Conservation (phyloP, 1,284 basidiomycete species). For the Volvariella volvacea region DNA sequence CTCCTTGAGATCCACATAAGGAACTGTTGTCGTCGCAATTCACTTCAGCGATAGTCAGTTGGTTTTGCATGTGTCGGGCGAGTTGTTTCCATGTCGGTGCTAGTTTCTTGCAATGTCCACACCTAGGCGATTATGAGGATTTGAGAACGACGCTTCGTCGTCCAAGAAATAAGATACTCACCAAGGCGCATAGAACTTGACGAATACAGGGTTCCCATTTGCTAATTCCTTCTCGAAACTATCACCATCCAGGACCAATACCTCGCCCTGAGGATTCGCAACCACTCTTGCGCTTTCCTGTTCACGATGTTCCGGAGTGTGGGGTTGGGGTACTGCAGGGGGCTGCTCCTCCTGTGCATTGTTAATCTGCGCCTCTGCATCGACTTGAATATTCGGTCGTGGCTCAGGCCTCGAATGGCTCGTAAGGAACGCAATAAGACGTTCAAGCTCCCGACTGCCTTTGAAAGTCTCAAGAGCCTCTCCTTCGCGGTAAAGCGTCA, state of each 20-base stretch:
- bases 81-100: slow-evolving; percentile 76
- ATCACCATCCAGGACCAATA: slow-evolving; percentile 45
- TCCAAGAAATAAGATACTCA: neutral
- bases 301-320: slow-evolving; percentile 9
- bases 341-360: neutral
- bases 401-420: slow-evolving; percentile 16
- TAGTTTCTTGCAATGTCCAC: slow-evolving; percentile 88
- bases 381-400: slow-evolving; percentile 2
- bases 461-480: slow-evolving; percentile 52
- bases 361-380: neutral
- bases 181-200: slow-evolving; percentile 94
- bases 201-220: slow-evolving; percentile 59
- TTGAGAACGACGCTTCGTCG: slow-evolving; percentile 30
- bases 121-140: slow-evolving; percentile 95
- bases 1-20: slow-evolving; percentile 58
- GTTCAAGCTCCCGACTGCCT: slow-evolving; percentile 26
- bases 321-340: slow-evolving; percentile 3
- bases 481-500: slow-evolving; percentile 73
- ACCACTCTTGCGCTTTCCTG: slow-evolving; percentile 12
- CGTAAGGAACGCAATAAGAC: slow-evolving; percentile 27
- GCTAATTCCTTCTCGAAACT: slow-evolving; percentile 45
- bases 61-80: slow-evolving; percentile 59
- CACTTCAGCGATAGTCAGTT: slow-evolving; percentile 75
- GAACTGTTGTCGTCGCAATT: slow-evolving; percentile 74
- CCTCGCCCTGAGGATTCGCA: slow-evolving; percentile 58